These are phyloP conservation scores for Aspergillus fructus DNA, from an alignment of 2,329 filamentous ascomycete genomes.

Conservation along the genomic window DNA sequence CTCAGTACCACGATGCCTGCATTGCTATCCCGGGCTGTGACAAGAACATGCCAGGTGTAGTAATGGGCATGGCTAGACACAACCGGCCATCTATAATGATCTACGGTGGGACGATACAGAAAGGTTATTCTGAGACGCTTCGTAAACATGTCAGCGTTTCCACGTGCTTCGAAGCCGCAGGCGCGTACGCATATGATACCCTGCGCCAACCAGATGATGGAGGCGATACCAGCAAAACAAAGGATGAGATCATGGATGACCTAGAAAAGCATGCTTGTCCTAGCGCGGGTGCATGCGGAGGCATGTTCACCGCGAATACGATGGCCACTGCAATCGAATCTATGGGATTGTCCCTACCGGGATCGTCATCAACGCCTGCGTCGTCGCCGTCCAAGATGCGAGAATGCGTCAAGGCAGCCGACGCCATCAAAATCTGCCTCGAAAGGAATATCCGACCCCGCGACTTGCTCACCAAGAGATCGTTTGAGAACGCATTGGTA, in stretches of 20 bases:
- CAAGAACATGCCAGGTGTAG: slow-evolving; percentile 94
- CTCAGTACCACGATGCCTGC: slow-evolving; percentile 89
- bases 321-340: slow-evolving; percentile 91
- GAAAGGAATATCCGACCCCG: slow-evolving; percentile 77
- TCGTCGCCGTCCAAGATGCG: slow-evolving; percentile 78
- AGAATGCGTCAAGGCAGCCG: slow-evolving; percentile 78
- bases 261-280: slow-evolving; percentile 78
- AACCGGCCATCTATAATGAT: slow-evolving; percentile 94
- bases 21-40: slow-evolving; percentile 92
- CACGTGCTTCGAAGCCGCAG: slow-evolving; percentile 83
- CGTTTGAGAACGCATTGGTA: slow-evolving; percentile 85
- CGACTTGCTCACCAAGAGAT: slow-evolving; percentile 74
- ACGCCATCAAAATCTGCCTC: slow-evolving; percentile 76
- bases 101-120: slow-evolving; percentile 87
- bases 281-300: slow-evolving; percentile 76
- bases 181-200: slow-evolving; percentile 75
- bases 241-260: slow-evolving; percentile 79
- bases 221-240: slow-evolving; percentile 63
- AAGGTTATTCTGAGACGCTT: slow-evolving; percentile 76
- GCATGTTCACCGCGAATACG: slow-evolving; percentile 94
- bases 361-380: slow-evolving; percentile 80
- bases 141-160: slow-evolving; percentile 82
- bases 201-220: slow-evolving; percentile 68
- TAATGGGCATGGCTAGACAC: slow-evolving; percentile 87
- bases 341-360: slow-evolving; percentile 79